Percentiles rank a stretch among this genome's conserved stretches.
phyloP scores from a whole-genome alignment of 768 basidiomycete genomes.

The Lanmaoa pseudosensibilis region DNA sequence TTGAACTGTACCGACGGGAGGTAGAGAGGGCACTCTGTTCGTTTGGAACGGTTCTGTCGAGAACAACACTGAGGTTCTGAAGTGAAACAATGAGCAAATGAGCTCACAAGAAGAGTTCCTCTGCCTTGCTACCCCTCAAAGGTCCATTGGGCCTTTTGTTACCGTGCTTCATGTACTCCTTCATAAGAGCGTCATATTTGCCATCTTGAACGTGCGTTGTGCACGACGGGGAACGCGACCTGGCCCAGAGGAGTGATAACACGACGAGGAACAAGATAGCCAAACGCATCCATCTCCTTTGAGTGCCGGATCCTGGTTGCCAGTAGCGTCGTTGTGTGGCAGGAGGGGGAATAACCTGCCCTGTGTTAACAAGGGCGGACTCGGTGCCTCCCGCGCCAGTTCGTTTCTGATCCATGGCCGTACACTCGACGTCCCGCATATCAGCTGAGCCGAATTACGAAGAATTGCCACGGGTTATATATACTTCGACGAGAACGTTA shows the following conservation, averaged over 20 bases:
- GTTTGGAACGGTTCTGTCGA: slow-evolving; percentile 49
- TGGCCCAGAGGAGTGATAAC: slow-evolving; percentile 19
- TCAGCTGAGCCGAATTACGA: too few relatives aligned
- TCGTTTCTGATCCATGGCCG: slow-evolving; percentile 23
- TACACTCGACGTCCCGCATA: too few relatives aligned
- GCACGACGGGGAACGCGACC: background rate
- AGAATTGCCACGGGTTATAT: background rate
- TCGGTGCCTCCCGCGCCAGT: slow-evolving; percentile 1
- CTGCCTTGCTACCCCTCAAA: slow-evolving; percentile 38
- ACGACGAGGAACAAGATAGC: slow-evolving; percentile 9
- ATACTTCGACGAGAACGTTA: background rate
- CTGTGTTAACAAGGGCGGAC: background rate
- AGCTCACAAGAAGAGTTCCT: slow-evolving; percentile 47
- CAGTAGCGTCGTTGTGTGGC: slow-evolving; percentile 7
- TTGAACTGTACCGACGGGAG: slow-evolving; percentile 51
- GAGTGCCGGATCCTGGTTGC: background rate
- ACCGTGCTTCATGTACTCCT: slow-evolving; percentile 20
- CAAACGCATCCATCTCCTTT: slow-evolving; percentile 16
- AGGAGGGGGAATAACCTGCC: slow-evolving; percentile 22
- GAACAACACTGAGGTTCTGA: background rate
- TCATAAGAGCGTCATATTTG: slow-evolving; percentile 14
- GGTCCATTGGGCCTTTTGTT: slow-evolving; percentile 15
- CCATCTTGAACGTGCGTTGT: slow-evolving; percentile 8
- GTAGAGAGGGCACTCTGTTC: slow-evolving; percentile 48
- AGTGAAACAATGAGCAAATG: background rate